A percentile compares a stretch with the other conserved stretches of the same genome.
Conservation (phyloP, 768 basidiomycete genomes). For the Daedaleopsis nitida region DNA sequence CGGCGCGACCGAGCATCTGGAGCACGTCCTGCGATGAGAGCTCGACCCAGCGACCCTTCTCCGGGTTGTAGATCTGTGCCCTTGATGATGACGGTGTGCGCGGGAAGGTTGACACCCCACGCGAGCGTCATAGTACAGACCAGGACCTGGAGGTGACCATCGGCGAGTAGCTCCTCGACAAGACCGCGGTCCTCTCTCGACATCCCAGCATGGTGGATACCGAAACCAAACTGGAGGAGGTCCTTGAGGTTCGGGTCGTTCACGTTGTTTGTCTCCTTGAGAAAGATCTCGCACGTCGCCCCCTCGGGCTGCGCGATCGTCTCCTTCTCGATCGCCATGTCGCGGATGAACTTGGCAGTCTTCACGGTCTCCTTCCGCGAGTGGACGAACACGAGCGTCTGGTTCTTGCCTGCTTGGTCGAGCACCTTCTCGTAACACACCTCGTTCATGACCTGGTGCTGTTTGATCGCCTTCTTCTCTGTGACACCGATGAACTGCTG, state of each 20-base stretch:
- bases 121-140: conserved; percentile 97
- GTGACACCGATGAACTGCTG: too few species aligned
- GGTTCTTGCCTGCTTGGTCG: too few species aligned
- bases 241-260: conserved; percentile 85
- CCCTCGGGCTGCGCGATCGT: conserved; percentile 93
- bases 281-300: conserved; percentile 87
- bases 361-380: conserved; percentile 98
- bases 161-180: conserved; percentile 93
- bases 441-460: too few species aligned
- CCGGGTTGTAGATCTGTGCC: conserved; percentile 99
- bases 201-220: conserved; percentile 98
- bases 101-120: conserved; percentile 98
- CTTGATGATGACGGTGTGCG: conserved; percentile 98
- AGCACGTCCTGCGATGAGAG: conserved; percentile 88
- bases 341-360: conserved; percentile 91
- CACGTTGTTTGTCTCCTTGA: conserved; percentile 79
- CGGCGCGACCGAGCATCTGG: conserved; percentile 98
- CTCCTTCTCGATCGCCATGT: conserved; percentile 95
- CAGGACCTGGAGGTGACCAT: conserved; percentile 89
- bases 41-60: conserved; percentile 97
- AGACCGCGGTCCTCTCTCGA: conserved; percentile 84
- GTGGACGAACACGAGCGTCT: too few species aligned
- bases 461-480: too few species aligned
- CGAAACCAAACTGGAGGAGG: too few species aligned
- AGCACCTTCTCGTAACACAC: too few species aligned